Base-by-base conservation (phyloP, 768 basidiomycete genomes). In the Panellus pusillus region DNA sequence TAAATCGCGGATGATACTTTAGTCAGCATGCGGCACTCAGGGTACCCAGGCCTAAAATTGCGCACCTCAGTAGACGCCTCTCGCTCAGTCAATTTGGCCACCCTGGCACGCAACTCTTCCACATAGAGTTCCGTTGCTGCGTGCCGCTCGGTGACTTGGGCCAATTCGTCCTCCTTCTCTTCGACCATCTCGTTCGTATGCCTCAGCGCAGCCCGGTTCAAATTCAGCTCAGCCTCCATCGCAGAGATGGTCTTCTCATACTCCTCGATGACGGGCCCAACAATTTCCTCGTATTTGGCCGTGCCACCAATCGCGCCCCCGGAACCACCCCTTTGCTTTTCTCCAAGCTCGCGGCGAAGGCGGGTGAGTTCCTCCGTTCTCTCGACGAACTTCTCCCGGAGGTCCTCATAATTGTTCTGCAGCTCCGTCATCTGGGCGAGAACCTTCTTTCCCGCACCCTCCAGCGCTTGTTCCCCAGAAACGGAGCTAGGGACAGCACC, bases 181-280 rank as follows among this genome's bases (percentile, higher is more conserved):
- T 91, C 88, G 41, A 92, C 86, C 71, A 97, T 78, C 62, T 95
- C 92, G 67, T 97, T 96, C 47, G 96, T 93, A 63, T 93, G 87
- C 46, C 89, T 74, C 66, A 97, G 73, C 17, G 94, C 92, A 1
- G 91, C 92, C 45, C 89, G 80, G 61, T 93, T 93, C 50, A 95
- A 76, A 60, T 81, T 90, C 48, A 97, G 77, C 70, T 96, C 93
- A 0, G 90, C 91, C 70, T 99, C 97, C 80, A 99, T 89, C 2
- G 93, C 88, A 38, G 85, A 81, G 60, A 98, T 96, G 1, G 93
- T 93, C 77, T 96, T 93, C 77, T 99, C 96, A 70, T 99, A 99
- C 72, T 98, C 94, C 71, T 97, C 91, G 47, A 99, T 97, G 62
- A 99, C 94, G 2, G 96, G 96, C 14, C 93, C 95, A 18, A 98